Base-by-base conservation (phyloP, 2,329 filamentous ascomycete genomes). In the Ceratocystis destructans region DNA sequence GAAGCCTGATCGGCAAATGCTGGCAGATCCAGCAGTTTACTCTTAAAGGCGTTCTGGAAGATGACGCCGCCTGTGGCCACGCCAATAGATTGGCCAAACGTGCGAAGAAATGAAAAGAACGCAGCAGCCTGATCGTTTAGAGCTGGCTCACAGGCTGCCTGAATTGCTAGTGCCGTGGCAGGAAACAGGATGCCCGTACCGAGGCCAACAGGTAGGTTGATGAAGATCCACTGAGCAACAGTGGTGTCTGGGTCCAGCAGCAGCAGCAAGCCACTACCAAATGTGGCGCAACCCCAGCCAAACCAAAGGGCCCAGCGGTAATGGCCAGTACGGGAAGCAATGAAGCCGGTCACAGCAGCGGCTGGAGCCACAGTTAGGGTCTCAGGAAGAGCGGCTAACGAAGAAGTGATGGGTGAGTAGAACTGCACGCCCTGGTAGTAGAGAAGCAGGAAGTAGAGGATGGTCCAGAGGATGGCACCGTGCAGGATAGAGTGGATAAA, bases 111-210 rank as follows among this genome's bases (percentile, higher is more conserved):
- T 64, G 80, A 82, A 74, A 86, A 87, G 76, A 89, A 82, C 10
- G 82, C 85, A 1, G 83, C 81, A 50, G 85, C 80, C 70, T 87
- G 81, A 66, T 79, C 77, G 67, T 78, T 79, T 0, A 78, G 76
- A 17, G 69, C 71, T 5, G 75, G 75, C 10, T 73, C 71, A 1
- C 81, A 79, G 0, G 83, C 78, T 6, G 86, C 85, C 73, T 89
- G 86, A 28, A 88, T 80, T 1, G 82, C 80, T 44, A 87, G 81
- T 0, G 77, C 79, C 75, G 87, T 82, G n/a, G 80, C 77, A 0
- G 87, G 82, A 73, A 87, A 87, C 5, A 89, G 76, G 65, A 87
- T 79, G 1, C 86, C 87, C 2, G 83, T 79, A 15, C 86, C 86
- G 3, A 87, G 64, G 0, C 85, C 85, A 12, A 82, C 75, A 20